Percentiles rank a stretch among this genome's conserved stretches.
These are phyloP conservation scores for Sordaria brevicollis DNA, from an alignment of 495 filamentous ascomycete species.

Conservation along the genomic window DNA sequence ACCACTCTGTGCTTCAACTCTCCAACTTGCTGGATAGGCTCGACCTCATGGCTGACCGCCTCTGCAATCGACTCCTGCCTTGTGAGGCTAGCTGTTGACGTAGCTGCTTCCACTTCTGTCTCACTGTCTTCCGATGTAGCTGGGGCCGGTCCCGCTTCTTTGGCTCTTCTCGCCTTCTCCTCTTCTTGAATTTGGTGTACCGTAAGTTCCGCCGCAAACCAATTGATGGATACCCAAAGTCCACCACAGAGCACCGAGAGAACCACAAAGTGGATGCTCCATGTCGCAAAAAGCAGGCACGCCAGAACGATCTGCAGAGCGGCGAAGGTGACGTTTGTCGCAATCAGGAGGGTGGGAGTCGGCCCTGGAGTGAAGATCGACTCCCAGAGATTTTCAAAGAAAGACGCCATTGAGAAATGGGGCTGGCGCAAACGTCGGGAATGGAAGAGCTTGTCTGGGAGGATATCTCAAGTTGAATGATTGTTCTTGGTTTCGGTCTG, in stretches of 20 bases:
- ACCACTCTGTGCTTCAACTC: constrained; percentile 31
- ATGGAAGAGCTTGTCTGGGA: neutral
- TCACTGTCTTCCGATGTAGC: constrained; percentile 32
- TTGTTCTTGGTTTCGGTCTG: neutral
- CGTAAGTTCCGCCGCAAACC: constrained; percentile 80
- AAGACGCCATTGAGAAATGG: constrained; percentile 55
- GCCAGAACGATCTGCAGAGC: constrained; percentile 72
- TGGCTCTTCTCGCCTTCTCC: constrained; percentile 39
- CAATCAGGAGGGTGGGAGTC: constrained; percentile 76
- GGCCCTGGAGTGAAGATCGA: constrained; percentile 89
- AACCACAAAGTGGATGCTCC: constrained; percentile 78
- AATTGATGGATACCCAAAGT: constrained; percentile 90
- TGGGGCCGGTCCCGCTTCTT: constrained; percentile 15
- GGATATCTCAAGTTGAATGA: neutral
- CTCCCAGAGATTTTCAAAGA: constrained; percentile 72
- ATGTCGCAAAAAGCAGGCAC: constrained; percentile 65
- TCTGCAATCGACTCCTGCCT: constrained; percentile 8
- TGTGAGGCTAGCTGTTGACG: constrained; percentile 16
- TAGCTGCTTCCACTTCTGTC: constrained; percentile 39
- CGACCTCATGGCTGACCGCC: constrained; percentile 26
- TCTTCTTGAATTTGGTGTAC: constrained; percentile 54
- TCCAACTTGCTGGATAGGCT: constrained; percentile 24
- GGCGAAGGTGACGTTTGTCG: constrained; percentile 84
- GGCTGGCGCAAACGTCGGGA: neutral
- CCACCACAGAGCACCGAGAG: constrained; percentile 68